Evolutionary conservation across 495 filamentous ascomycete species (phyloP).

Genomic region (Amorphotheca resinae): DNA sequence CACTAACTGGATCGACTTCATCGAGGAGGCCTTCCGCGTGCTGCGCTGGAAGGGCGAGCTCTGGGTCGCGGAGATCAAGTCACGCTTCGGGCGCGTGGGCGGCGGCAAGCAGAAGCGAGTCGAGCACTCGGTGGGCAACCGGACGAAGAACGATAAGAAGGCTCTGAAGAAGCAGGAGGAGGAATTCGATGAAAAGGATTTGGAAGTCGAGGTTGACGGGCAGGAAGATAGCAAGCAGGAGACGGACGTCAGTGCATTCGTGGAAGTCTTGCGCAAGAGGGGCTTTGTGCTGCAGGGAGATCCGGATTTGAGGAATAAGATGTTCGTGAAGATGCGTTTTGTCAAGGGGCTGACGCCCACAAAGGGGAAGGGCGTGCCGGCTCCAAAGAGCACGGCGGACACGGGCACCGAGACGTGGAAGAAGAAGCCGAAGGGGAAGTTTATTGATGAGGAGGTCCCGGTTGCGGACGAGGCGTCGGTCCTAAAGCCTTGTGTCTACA

Average conservation of each 20-base stretch:
- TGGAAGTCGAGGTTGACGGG: slow-evolving; percentile 40
- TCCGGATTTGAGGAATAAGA: slow-evolving; percentile 79
- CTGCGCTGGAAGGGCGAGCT: slow-evolving; percentile 86
- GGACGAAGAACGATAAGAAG: slow-evolving; percentile 37
- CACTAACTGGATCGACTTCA: slow-evolving; percentile 91
- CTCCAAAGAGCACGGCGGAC: slow-evolving; percentile 25
- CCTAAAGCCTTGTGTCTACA: slow-evolving; percentile 95
- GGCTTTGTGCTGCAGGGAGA: slow-evolving; percentile 65
- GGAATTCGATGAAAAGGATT: slow-evolving; percentile 33
- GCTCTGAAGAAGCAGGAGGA: slow-evolving; percentile 36
- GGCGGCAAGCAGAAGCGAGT: slow-evolving; percentile 28
- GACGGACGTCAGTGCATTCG: slow-evolving; percentile 79
- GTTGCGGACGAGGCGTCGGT: slow-evolving; percentile 50
- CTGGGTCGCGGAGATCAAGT: slow-evolving; percentile 95
- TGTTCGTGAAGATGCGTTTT: slow-evolving; percentile 97
- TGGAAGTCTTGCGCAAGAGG: slow-evolving; percentile 52
- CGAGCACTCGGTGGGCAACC: slow-evolving; percentile 47
- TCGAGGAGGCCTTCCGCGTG: slow-evolving; percentile 88
- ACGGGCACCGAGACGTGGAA: slow-evolving; percentile 20
- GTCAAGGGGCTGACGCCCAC: slow-evolving; percentile 59
- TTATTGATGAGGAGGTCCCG: slow-evolving; percentile 40
- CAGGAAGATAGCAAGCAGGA: slow-evolving; percentile 41
- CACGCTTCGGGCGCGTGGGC: slow-evolving; percentile 60
- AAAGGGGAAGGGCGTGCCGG: slow-evolving; percentile 48
- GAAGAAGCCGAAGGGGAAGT: slow-evolving; percentile 41